phyloP scores from a whole-genome alignment of 192 early-diverging fungal species.

The Backusella mclennaniae region DNA sequence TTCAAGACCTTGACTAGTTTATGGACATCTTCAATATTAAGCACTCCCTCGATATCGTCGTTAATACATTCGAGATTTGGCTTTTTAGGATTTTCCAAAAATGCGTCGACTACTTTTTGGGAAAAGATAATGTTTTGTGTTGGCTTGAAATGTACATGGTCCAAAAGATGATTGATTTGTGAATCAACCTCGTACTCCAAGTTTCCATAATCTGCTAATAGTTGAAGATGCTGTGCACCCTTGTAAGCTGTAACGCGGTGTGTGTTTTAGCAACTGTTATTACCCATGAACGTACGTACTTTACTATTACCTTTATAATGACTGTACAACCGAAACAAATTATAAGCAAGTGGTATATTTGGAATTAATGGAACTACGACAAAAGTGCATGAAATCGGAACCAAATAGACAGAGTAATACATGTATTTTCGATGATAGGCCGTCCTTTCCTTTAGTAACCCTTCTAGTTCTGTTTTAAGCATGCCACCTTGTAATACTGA shows the following conservation, averaged over 20 bases:
- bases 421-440: conserved; percentile 75
- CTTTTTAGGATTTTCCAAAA: conserved; percentile 8
- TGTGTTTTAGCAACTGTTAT: not conserved
- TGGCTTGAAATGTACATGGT: not conserved
- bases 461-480: conserved; percentile 45
- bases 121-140: conserved; percentile 26
- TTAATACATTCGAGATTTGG: conserved; percentile 16
- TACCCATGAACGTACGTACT: not conserved
- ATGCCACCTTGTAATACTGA: conserved; percentile 41
- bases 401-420: conserved; percentile 60
- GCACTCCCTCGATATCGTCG: conserved; percentile 27
- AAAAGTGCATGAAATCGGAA: conserved; percentile 70
- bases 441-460: conserved; percentile 44
- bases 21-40: conserved; percentile 36
- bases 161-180: conserved; percentile 9
- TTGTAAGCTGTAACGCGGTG: conserved; percentile 24
- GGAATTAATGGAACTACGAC: conserved; percentile 70
- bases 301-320: conserved; percentile 67
- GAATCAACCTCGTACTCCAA: not conserved
- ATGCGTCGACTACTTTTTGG: not conserved
- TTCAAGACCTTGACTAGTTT: conserved; percentile 41
- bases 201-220: not conserved
- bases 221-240: conserved; percentile 31
- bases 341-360: conserved; percentile 78
- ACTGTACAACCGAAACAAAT: conserved; percentile 76